These are phyloP conservation scores for Auricularia auricula-judae DNA, from an alignment of 768 basidiomycete genomes.

Conservation along the genomic window DNA sequence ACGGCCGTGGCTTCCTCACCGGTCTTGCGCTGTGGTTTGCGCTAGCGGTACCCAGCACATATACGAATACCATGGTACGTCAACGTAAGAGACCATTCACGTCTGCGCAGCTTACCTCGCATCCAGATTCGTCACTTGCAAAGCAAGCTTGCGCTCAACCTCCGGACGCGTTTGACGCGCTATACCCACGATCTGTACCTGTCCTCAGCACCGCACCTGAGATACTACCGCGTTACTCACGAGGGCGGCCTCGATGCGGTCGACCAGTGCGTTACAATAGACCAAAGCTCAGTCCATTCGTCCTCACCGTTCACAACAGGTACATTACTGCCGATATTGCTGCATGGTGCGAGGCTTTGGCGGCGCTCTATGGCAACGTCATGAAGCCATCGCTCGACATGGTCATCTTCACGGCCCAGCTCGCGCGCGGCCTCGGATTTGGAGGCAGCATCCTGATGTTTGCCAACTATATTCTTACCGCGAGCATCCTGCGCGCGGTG, in stretches of 20 bases:
- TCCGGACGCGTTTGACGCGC: slow-evolving; percentile 79
- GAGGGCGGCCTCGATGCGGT: slow-evolving; percentile 45
- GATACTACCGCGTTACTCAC: slow-evolving; percentile 54
- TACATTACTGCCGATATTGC: slow-evolving; percentile 90
- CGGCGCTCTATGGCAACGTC: slow-evolving; percentile 85
- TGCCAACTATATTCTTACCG: slow-evolving; percentile 78
- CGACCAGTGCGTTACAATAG: slow-evolving; percentile 42
- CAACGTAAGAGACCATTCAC: slow-evolving; percentile 5
- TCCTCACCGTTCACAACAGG: slow-evolving; percentile 10
- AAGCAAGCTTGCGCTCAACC: slow-evolving; percentile 67
- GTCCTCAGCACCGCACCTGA: slow-evolving; percentile 55
- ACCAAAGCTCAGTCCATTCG: neutral
- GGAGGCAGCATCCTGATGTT: slow-evolving; percentile 76
- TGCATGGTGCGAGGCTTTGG: slow-evolving; percentile 75
- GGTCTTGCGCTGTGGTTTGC: slow-evolving; percentile 84
- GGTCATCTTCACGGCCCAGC: slow-evolving; percentile 83
- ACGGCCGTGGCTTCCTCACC: slow-evolving; percentile 70
- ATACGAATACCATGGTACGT: slow-evolving; percentile 86
- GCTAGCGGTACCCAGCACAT: slow-evolving; percentile 84
- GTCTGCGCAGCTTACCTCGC: neutral
- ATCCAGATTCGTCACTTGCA: slow-evolving; percentile 78
- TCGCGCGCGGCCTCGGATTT: slow-evolving; percentile 75
- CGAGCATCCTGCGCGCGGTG: slow-evolving; percentile 66
- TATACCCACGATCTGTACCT: slow-evolving; percentile 92
- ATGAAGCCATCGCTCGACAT: slow-evolving; percentile 89